Percentiles rank a stretch among this genome's conserved stretches.
These are phyloP conservation scores for Diaporthe destruens DNA, from an alignment of 2,329 filamentous ascomycete genomes.

Conservation along the genomic window DNA sequence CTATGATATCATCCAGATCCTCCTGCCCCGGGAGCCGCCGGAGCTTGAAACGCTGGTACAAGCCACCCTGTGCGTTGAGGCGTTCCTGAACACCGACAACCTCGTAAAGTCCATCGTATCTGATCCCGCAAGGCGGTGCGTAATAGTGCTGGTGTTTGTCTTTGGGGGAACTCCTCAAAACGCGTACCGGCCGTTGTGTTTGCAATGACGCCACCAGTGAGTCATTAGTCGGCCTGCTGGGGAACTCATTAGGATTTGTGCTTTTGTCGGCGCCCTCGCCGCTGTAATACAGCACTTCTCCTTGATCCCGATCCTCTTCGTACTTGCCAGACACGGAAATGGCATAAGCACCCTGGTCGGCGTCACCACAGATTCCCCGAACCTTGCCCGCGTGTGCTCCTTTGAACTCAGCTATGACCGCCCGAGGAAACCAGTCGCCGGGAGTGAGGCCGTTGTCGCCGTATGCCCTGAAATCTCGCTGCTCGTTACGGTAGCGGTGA, in stretches of 20 bases:
- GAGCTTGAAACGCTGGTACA: slow-evolving; percentile 46
- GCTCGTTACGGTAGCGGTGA: slow-evolving; percentile 34
- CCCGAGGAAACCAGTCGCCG: slow-evolving; percentile 67
- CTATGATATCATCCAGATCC: slow-evolving; percentile 40
- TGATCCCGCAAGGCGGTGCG: slow-evolving; percentile 47
- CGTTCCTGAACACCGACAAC: slow-evolving; percentile 39
- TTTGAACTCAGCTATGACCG: slow-evolving; percentile 62
- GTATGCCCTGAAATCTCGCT: slow-evolving; percentile 42
- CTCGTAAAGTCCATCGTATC: slow-evolving; percentile 53
- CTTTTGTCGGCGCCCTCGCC: slow-evolving; percentile 44
- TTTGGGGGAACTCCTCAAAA: slow-evolving; percentile 47
- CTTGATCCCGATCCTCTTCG: slow-evolving; percentile 45
- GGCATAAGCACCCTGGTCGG: slow-evolving; percentile 61
- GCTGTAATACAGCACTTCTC: slow-evolving; percentile 47
- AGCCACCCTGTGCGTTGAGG: slow-evolving; percentile 41
- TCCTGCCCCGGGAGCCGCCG: slow-evolving; percentile 42
- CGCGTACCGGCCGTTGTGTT: slow-evolving; percentile 45
- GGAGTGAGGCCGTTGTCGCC: slow-evolving; percentile 52
- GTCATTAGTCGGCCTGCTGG: slow-evolving; percentile 38
- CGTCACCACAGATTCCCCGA: slow-evolving; percentile 64
- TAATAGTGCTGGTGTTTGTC: slow-evolving; percentile 30
- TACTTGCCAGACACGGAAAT: slow-evolving; percentile 62
- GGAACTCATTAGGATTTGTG: slow-evolving; percentile 4
- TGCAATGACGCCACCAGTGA: slow-evolving; percentile 44
- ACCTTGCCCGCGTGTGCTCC: slow-evolving; percentile 64